Evolutionary conservation across 2,329 filamentous ascomycete species (phyloP).

Genomic region (Epichloe uncinata): DNA sequence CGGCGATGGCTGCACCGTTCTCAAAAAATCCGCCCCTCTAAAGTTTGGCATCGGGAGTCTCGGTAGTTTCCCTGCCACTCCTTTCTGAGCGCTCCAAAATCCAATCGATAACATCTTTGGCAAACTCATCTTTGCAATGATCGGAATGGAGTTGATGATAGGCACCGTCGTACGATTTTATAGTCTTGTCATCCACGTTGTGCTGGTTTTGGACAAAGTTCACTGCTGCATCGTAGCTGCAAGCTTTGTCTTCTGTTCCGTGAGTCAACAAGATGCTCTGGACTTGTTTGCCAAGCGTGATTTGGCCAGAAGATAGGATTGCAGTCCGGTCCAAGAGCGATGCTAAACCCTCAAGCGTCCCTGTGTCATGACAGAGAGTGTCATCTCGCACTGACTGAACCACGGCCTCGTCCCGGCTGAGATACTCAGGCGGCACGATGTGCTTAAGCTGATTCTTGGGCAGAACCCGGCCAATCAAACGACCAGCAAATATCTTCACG

Average conservation of each 20-base stretch:
- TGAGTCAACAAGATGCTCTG: constrained; percentile 59
- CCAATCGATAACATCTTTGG: constrained; percentile 52
- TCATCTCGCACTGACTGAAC: constrained; percentile 50
- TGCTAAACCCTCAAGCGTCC: constrained; percentile 69
- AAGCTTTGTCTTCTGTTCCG: constrained; percentile 60
- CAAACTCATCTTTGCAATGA: constrained; percentile 37
- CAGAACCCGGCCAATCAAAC: constrained; percentile 52
- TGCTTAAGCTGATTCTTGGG: constrained; percentile 56
- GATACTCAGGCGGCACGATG: constrained; percentile 46
- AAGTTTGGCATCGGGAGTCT: constrained; percentile 23
- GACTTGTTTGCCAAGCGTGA: constrained; percentile 39
- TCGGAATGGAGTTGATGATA: constrained; percentile 65
- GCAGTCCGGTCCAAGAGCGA: constrained; percentile 63
- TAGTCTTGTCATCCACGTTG: constrained; percentile 51
- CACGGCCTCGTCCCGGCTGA: constrained; percentile 56
- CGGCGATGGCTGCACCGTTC: neutral
- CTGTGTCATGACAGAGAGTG: constrained; percentile 64
- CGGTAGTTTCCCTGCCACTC: constrained; percentile 3
- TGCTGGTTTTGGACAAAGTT: constrained; percentile 46
- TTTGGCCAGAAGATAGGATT: constrained; percentile 42
- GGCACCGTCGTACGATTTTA: constrained; percentile 62
- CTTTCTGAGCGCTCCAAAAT: constrained; percentile 34
- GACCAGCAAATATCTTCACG: constrained; percentile 51
- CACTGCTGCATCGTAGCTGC: constrained; percentile 51
- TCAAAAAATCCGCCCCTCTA: constrained; percentile 10